These are phyloP conservation scores for Clitoria ternatea DNA, from an alignment of 306 rosid species.

Conservation along the genomic window DNA sequence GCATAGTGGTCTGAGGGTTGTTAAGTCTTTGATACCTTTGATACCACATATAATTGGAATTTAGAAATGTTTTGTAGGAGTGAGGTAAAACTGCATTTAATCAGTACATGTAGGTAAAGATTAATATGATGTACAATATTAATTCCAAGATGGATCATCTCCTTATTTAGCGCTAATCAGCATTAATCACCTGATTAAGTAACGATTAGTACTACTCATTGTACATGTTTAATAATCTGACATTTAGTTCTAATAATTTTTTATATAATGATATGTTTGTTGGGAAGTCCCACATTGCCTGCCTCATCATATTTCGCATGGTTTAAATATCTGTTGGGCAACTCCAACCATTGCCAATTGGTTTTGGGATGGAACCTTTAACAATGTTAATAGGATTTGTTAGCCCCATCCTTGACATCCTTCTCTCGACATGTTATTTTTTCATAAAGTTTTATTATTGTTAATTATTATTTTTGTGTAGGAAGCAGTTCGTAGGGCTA, in stretches of 20 bases:
- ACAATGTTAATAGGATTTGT: neutral
- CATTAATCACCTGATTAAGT: neutral
- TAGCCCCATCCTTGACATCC: neutral
- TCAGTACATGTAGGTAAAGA: neutral
- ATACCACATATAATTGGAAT: neutral
- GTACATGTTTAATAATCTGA: neutral
- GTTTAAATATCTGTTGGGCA: too few species aligned
- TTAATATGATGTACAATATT: too few species aligned
- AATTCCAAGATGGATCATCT: neutral
- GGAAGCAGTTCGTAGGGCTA: conserved; percentile 95
- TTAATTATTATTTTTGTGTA: conserved; percentile 21
- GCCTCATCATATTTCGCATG: too few species aligned
- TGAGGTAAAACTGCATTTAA: neutral
- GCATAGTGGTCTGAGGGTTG: neutral
- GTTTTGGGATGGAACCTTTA: too few species aligned
- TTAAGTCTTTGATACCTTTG: neutral
- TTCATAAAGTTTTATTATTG: neutral
- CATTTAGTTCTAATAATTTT: neutral
- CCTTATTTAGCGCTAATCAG: neutral
- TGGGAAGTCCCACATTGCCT: too few species aligned
- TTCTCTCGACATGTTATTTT: conserved; percentile 6
- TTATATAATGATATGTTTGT: neutral
- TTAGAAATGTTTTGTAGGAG: neutral
- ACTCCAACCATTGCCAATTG: too few species aligned
- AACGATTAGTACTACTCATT: neutral